phyloP scores from a whole-genome alignment of 1,284 basidiomycete genomes.

The Boletus calvinii region DNA sequence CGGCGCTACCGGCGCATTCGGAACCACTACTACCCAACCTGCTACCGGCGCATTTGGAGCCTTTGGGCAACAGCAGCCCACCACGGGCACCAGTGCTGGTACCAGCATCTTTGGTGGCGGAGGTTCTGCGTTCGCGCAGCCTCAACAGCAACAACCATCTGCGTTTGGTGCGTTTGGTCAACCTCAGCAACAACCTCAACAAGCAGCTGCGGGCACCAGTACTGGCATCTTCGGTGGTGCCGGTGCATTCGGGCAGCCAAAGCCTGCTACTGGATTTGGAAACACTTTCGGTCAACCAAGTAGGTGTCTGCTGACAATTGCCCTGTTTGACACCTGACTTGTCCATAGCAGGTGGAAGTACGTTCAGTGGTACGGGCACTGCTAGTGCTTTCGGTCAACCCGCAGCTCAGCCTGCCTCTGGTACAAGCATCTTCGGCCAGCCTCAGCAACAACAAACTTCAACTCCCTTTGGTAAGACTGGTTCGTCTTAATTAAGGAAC shows the following conservation, averaged over 20 bases:
- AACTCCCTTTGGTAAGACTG: constrained; percentile 21
- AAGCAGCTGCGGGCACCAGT: constrained; percentile 27
- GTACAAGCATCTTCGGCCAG: constrained; percentile 36
- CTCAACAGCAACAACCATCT: constrained; percentile 33
- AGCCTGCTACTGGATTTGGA: constrained; percentile 42
- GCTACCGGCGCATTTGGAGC: constrained; percentile 27
- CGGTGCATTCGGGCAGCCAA: constrained; percentile 38
- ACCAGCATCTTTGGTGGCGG: constrained; percentile 40
- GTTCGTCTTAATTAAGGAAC: neutral
- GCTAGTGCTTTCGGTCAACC: constrained; percentile 38
- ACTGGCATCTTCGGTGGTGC: constrained; percentile 42
- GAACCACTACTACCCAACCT: constrained; percentile 31
- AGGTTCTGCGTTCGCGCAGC: constrained; percentile 37
- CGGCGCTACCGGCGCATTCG: constrained; percentile 37
- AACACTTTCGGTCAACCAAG: constrained; percentile 32
- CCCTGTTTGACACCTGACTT: constrained; percentile 3
- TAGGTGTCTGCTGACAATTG: constrained; percentile 11
- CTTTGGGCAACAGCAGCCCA: constrained; percentile 31
- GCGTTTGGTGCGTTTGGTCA: constrained; percentile 43
- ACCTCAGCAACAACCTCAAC: constrained; percentile 32
- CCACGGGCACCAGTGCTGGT: constrained; percentile 36
- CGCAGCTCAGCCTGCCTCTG: constrained; percentile 26
- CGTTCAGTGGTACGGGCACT: constrained; percentile 43
- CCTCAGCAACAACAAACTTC: constrained; percentile 31
- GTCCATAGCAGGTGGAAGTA: constrained; percentile 22